phyloP scores from a whole-genome alignment of 2,329 filamentous ascomycete genomes.

The Daldinia sp. region DNA sequence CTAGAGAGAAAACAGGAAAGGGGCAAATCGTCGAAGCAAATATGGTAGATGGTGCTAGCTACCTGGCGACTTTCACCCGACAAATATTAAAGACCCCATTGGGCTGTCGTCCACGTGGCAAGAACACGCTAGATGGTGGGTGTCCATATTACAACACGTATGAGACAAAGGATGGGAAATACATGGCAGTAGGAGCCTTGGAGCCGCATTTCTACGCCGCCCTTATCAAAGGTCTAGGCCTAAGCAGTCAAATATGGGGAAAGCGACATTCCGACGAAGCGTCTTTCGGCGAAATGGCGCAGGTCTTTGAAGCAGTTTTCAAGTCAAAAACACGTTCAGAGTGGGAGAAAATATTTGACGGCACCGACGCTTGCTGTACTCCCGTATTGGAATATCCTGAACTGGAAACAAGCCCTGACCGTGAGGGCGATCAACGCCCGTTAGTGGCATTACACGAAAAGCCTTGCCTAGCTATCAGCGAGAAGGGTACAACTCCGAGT shows the following conservation, averaged over 20 bases:
- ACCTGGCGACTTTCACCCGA: slow-evolving; percentile 80
- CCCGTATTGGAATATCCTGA: slow-evolving; percentile 78
- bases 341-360: slow-evolving; percentile 89
- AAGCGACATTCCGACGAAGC: slow-evolving; percentile 64
- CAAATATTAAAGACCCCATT: slow-evolving; percentile 69
- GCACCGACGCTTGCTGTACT: slow-evolving; percentile 91
- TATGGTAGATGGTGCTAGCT: slow-evolving; percentile 91
- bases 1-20: slow-evolving; percentile 67
- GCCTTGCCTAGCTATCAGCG: slow-evolving; percentile 70
- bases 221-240: slow-evolving; percentile 71
- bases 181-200: slow-evolving; percentile 88
- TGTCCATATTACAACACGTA: slow-evolving; percentile 92
- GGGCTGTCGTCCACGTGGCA: slow-evolving; percentile 72
- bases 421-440: slow-evolving; percentile 75
- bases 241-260: slow-evolving; percentile 62
- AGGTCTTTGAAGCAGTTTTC: slow-evolving; percentile 70
- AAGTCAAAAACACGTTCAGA: slow-evolving; percentile 73
- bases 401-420: slow-evolving; percentile 46
- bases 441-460: slow-evolving; percentile 73
- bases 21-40: slow-evolving; percentile 95
- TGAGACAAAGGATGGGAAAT: slow-evolving; percentile 79
- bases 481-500: slow-evolving; percentile 50
- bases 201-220: slow-evolving; percentile 84
- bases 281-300: slow-evolving; percentile 74
- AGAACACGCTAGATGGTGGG: slow-evolving; percentile 83